A percentile compares a stretch with the other conserved stretches of the same genome.
phyloP scores from a whole-genome alignment of 495 filamentous ascomycete genomes.

The Hypomontagnella monticulosa region DNA sequence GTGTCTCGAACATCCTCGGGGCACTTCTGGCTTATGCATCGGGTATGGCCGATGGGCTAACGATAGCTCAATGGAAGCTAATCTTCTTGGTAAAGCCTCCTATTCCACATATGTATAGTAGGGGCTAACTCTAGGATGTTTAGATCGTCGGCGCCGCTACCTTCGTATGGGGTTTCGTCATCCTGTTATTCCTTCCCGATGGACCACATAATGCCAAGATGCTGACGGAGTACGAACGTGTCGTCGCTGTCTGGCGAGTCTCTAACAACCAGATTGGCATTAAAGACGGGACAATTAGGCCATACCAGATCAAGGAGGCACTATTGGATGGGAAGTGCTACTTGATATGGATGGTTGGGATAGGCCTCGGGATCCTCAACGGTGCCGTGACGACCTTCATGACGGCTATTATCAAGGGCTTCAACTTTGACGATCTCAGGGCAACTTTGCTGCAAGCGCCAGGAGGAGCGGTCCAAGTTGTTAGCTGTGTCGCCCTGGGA shows the following conservation, averaged over 20 bases:
- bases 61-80: constrained; percentile 41
- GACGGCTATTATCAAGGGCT: constrained; percentile 57
- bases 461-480: constrained; percentile 56
- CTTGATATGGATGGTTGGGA: constrained; percentile 49
- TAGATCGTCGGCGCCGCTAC: constrained; percentile 60
- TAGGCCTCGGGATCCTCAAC: constrained; percentile 57
- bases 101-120: background rate
- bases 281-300: constrained; percentile 46
- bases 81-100: constrained; percentile 34
- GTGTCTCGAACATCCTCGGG: constrained; percentile 36
- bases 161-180: constrained; percentile 52
- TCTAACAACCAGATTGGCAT: constrained; percentile 43
- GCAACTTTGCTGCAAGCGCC: constrained; percentile 59
- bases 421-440: constrained; percentile 41
- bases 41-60: constrained; percentile 30
- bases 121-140: constrained; percentile 3
- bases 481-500: constrained; percentile 48
- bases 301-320: constrained; percentile 52
- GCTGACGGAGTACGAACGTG: constrained; percentile 39
- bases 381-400: constrained; percentile 59
- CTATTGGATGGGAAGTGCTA: constrained; percentile 53
- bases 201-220: constrained; percentile 42
- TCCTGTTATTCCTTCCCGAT: constrained; percentile 47
- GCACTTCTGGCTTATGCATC: constrained; percentile 39
- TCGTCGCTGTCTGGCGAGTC: constrained; percentile 41